A percentile compares a stretch with the other conserved stretches of the same genome.
Conservation (phyloP, 2,329 filamentous ascomycete species). For the Apiospora koreana region DNA sequence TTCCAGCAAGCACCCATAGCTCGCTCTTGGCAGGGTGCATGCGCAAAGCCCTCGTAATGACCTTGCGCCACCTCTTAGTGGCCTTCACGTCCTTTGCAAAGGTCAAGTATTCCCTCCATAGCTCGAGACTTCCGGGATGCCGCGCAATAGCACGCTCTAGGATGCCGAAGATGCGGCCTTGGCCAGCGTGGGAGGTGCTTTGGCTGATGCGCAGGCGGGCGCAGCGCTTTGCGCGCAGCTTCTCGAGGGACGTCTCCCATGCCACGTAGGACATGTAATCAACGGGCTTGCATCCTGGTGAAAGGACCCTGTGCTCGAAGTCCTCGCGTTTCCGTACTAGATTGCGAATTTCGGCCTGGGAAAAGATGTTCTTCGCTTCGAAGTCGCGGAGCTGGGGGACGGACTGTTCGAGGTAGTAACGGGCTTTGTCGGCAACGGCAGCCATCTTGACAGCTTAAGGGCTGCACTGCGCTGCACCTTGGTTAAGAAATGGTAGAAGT, state of each 20-base stretch:
- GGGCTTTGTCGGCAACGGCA: constrained; percentile 86
- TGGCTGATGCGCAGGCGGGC: constrained; percentile 75
- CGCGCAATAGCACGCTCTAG: constrained; percentile 84
- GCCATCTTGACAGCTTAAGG: constrained; percentile 60
- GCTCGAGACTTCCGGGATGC: constrained; percentile 75
- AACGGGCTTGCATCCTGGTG: constrained; percentile 71
- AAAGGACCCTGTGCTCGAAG: constrained; percentile 88
- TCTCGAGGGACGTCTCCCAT: constrained; percentile 71
- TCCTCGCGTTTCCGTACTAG: constrained; percentile 90
- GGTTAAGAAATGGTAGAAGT: not conserved
- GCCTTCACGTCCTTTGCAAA: constrained; percentile 73
- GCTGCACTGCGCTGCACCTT: not conserved
- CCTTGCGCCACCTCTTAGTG: constrained; percentile 64
- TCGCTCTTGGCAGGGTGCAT: constrained; percentile 82
- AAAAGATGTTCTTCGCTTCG: constrained; percentile 89
- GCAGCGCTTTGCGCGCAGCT: constrained; percentile 79
- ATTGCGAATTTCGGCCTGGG: constrained; percentile 83
- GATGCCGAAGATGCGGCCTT: constrained; percentile 84
- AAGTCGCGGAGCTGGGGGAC: constrained; percentile 92
- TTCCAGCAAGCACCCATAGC: constrained; percentile 85
- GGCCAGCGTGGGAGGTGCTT: constrained; percentile 68
- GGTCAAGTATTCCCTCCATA: constrained; percentile 91
- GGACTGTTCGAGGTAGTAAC: constrained; percentile 90
- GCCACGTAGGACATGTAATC: constrained; percentile 85
- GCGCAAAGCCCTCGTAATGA: constrained; percentile 70